Base-by-base conservation (phyloP, 306 rosid genomes). In the Malus orientalis region DNA sequence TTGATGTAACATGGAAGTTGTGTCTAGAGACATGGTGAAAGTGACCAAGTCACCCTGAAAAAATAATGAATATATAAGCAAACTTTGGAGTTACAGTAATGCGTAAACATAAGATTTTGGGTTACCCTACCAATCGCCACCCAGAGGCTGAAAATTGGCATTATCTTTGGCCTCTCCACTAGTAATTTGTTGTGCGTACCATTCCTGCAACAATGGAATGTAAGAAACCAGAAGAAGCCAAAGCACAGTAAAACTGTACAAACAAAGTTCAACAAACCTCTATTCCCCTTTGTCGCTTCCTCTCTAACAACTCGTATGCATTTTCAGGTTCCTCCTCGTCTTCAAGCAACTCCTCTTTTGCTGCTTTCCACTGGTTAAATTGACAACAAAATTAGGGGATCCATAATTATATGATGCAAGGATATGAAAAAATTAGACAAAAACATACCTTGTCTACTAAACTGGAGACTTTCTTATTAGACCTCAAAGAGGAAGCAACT, bases 141-240 rank as follows among this genome's bases (percentile, higher is more conserved):
- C 98, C 51, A 95, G 84, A 68, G 98, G 99, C 81, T 95, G 99
- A 82, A 95, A 95, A 81, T 95, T 92, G 23, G 99, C 97, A 79
- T 95, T 95, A 73, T 90, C 97, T 86, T 82, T 95, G 69, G 97
- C 99, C 81, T 89, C 99, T 81, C 97, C 99, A 74, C 92, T 92
- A 5, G 91, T 85, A 81, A 95, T 92, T 78, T 95, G 99, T 77
- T 91, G 91, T 1, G 97, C 92, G 67, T 38, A 88, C 99, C 99
- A 95, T 81, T 92, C 96, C 99, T 88, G 69, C 81, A 78, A 73
- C 63, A 23, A 54, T 59, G 55, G 53, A 79, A 71, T 14, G 9
- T 87, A 66, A 88, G 88, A 74, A 71, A 84, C 76, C 59, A 36
- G 69, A 74, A 65, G 15, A 9, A 10, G 59, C 65, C 66, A 22